Base-by-base conservation (phyloP, 2,329 filamentous ascomycete genomes). In the Penicillium polonicum region DNA sequence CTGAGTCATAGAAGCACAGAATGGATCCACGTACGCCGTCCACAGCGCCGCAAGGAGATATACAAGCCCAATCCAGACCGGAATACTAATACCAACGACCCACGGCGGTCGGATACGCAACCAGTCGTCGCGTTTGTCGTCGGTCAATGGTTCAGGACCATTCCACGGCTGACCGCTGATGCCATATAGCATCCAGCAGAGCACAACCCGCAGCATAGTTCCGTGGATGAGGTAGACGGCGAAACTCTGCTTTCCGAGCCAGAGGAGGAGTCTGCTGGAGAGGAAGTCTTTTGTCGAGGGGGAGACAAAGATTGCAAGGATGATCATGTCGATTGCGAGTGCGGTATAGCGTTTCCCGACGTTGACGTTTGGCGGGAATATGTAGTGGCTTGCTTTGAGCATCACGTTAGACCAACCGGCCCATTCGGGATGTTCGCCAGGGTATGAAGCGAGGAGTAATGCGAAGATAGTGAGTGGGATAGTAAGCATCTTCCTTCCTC, bases 181-280 rank as follows among this genome's bases (percentile, higher is more conserved):
- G 35, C 80, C 80, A 61, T 83, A 83, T 7, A 83, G 75, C 68
- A 83, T 77, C 74, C 82, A 81, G 39, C 77, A 77, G 23, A 81
- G 76, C 1, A 82, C 76, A 2, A 79, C 80, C 21, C 81, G 79
- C 45, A 84, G 68, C 17, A 84, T 74, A 0, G 81, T 83, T 46
- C 82, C 81, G 66, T 84, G 82, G 10, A 79, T 74, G 13, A 84
- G 77, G 64, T 84, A 84, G 5, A 84, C 81, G 25, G 82, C 81
- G 58, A 83, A 83, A 52, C 79, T 81, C 67, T 82, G 80, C 58
- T 78, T 76, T n/a, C 82, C 82, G 4, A 83, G 72, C 80, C 80
- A 83, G 58, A 82, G 78, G 36, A 83, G 78, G 2, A 80, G 62
- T 29, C 76, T 75, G 67, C 80, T 80, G 5, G 79, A 80, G 25